Evolutionary conservation across 2,329 filamentous ascomycete genomes (phyloP).

Genomic region (Dothistroma pini): DNA sequence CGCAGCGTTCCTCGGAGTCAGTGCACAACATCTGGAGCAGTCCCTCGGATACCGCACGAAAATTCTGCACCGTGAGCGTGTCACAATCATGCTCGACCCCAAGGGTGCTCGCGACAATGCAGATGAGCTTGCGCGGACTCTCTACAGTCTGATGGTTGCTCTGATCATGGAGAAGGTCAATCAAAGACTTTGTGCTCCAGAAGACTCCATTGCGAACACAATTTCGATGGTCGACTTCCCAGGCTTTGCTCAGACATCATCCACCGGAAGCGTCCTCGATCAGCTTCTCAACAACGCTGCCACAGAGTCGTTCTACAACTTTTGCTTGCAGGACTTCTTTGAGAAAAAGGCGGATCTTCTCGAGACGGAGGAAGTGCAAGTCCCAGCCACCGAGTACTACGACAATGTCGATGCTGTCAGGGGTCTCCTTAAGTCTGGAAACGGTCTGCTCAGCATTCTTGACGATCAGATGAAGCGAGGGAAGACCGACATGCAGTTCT

Average conservation of each 20-base stretch:
- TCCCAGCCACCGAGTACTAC: conserved; percentile 92
- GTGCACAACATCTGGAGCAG: conserved; percentile 73
- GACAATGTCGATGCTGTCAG: conserved; percentile 95
- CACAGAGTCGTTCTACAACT: conserved; percentile 86
- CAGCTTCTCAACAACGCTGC: conserved; percentile 94
- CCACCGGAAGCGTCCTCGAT: conserved; percentile 81
- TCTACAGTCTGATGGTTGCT: conserved; percentile 91
- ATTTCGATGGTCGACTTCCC: conserved; percentile 95
- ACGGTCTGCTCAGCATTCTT: conserved; percentile 87
- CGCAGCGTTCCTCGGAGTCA: conserved; percentile 90
- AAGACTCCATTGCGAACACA: conserved; percentile 88
- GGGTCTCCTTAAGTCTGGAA: conserved; percentile 85
- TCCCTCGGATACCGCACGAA: conserved; percentile 95
- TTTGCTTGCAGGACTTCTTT: conserved; percentile 93
- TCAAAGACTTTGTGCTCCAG: conserved; percentile 77
- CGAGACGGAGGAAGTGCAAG: conserved; percentile 87
- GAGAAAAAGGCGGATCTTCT: conserved; percentile 89
- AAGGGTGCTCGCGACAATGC: conserved; percentile 86
- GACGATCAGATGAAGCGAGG: conserved; percentile 93
- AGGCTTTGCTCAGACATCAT: conserved; percentile 79
- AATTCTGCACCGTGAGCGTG: conserved; percentile 90
- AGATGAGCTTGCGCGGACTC: conserved; percentile 85
- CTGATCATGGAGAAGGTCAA: conserved; percentile 94
- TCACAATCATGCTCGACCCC: conserved; percentile 98
- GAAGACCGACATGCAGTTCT: conserved; percentile 80